phyloP scores from a whole-genome alignment of 2,329 filamentous ascomycete species.

The Neopestalotiopsis sp. region DNA sequence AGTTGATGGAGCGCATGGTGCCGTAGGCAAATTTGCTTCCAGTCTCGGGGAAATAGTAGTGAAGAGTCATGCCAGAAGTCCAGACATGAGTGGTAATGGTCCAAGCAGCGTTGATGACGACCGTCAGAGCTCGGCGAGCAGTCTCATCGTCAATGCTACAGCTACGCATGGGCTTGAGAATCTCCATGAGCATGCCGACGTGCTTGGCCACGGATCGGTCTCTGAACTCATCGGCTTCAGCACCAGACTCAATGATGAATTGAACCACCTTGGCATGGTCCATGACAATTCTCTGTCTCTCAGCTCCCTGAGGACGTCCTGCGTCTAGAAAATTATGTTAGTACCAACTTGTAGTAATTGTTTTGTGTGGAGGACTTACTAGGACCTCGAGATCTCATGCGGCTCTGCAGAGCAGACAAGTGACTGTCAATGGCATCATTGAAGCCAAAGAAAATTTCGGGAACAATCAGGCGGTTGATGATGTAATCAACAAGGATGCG shows the following conservation, averaged over 20 bases:
- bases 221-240: constrained; percentile 25
- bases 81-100: constrained; percentile 35
- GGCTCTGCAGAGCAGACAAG: constrained; percentile 31
- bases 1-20: constrained; percentile 32
- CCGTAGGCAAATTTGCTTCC: constrained; percentile 29
- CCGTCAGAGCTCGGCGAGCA: constrained; percentile 25
- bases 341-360: neutral
- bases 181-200: constrained; percentile 24
- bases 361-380: constrained; percentile 14
- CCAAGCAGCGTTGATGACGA: constrained; percentile 31
- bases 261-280: constrained; percentile 35
- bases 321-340: neutral
- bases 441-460: constrained; percentile 34
- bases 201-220: constrained; percentile 27
- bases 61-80: constrained; percentile 34
- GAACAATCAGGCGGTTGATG: constrained; percentile 33
- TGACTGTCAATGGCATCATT: constrained; percentile 30
- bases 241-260: constrained; percentile 23
- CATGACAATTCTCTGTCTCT: constrained; percentile 31
- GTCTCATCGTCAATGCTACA: constrained; percentile 21
- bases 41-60: constrained; percentile 36
- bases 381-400: constrained; percentile 22
- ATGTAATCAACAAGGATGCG: constrained; percentile 35
- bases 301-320: constrained; percentile 16
- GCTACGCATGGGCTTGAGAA: constrained; percentile 33